Conservation (phyloP, 2,329 filamentous ascomycete genomes). For the Fusarium mangiferae region DNA sequence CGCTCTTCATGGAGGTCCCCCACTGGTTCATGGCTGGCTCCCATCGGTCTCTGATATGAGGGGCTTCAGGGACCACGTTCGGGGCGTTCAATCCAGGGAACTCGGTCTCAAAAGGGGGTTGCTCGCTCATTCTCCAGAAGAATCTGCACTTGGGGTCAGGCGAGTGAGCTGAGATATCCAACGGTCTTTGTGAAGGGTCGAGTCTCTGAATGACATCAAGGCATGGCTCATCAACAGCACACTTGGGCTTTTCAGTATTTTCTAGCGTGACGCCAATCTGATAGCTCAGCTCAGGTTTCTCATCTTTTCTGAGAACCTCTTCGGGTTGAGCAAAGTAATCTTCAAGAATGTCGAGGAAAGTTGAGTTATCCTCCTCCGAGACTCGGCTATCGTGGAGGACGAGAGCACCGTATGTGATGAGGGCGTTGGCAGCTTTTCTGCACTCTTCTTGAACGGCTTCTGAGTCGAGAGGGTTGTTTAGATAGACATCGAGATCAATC, state of each 20-base stretch:
- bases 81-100: slow-evolving; percentile 66
- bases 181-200: slow-evolving; percentile 63
- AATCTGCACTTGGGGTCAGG: slow-evolving; percentile 72
- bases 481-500: slow-evolving; percentile 68
- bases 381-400: slow-evolving; percentile 70
- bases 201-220: slow-evolving; percentile 66
- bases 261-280: slow-evolving; percentile 71
- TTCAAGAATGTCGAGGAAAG: slow-evolving; percentile 70
- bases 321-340: slow-evolving; percentile 71
- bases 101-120: slow-evolving; percentile 62
- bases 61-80: slow-evolving; percentile 64
- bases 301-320: slow-evolving; percentile 58
- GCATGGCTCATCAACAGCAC: slow-evolving; percentile 70
- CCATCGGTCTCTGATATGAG: slow-evolving; percentile 62
- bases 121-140: slow-evolving; percentile 70
- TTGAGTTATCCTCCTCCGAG: slow-evolving; percentile 63
- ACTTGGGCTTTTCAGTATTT: slow-evolving; percentile 72
- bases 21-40: slow-evolving; percentile 65
- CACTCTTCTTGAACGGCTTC: slow-evolving; percentile 62
- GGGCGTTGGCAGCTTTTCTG: slow-evolving; percentile 62
- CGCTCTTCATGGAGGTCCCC: slow-evolving; percentile 69
- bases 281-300: slow-evolving; percentile 68
- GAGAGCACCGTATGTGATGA: slow-evolving; percentile 69
- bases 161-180: slow-evolving; percentile 65
- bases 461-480: slow-evolving; percentile 55